These are phyloP conservation scores for Alternaria novae-zelandiae DNA, from an alignment of 2,329 filamentous ascomycete species.

Conservation along the genomic window DNA sequence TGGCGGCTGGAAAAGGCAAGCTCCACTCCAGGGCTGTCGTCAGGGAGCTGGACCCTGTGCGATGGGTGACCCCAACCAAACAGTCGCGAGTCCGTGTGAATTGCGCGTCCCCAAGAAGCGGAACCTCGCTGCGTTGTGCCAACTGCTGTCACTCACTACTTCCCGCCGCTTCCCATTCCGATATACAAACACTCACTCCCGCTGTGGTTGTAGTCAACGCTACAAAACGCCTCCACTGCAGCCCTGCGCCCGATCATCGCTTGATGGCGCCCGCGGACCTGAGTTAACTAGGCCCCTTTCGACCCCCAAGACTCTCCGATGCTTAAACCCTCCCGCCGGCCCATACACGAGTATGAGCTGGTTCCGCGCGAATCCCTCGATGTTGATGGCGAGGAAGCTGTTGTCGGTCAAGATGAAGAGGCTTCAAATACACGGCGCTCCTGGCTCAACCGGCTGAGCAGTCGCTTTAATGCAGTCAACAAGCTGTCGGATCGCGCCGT, in stretches of 20 bases:
- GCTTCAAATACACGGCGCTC: slow-evolving; percentile 23
- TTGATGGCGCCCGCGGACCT: slow-evolving; percentile 11
- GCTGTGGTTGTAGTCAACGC: not conserved
- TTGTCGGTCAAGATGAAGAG: slow-evolving; percentile 15
- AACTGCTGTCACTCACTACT: not conserved
- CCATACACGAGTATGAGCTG: slow-evolving; percentile 42
- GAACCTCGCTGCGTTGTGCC: not conserved
- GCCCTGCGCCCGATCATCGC: not conserved
- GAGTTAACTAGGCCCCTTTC: slow-evolving; percentile 11
- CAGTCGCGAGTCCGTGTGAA: not conserved
- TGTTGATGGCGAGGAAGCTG: slow-evolving; percentile 23
- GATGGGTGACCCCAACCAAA: not conserved
- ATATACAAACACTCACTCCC: not conserved
- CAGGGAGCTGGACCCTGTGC: not conserved
- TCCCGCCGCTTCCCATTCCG: not conserved
- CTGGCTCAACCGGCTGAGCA: slow-evolving; percentile 32
- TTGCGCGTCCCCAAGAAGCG: slow-evolving; percentile 2
- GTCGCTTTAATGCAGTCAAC: slow-evolving; percentile 28
- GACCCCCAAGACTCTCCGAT: slow-evolving; percentile 16
- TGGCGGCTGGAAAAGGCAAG: not conserved
- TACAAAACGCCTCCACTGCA: not conserved
- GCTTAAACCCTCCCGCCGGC: slow-evolving; percentile 23
- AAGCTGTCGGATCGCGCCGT: slow-evolving; percentile 37
- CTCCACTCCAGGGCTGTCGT: not conserved
- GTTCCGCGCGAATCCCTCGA: slow-evolving; percentile 40